A percentile compares a stretch with the other conserved stretches of the same genome.
Conservation (phyloP, 306 rosid genomes). For the Notholithocarpus densiflorus region DNA sequence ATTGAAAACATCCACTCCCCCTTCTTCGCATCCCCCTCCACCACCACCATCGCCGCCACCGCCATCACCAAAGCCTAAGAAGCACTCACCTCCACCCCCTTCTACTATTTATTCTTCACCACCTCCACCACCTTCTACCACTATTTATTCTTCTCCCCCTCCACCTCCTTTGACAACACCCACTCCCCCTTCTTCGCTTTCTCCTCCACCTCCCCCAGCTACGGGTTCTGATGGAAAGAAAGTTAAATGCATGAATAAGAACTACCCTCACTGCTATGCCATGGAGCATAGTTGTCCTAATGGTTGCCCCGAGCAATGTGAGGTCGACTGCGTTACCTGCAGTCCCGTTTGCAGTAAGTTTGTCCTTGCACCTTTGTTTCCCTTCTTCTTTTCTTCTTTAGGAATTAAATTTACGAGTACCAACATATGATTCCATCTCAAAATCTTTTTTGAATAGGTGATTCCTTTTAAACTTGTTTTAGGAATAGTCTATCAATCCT, state of each 20-base stretch:
- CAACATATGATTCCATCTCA: not conserved
- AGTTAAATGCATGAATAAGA: constrained; percentile 27
- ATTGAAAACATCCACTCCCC: not conserved
- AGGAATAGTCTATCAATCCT: no score
- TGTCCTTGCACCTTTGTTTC: not conserved
- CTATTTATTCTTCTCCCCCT: constrained; percentile 6
- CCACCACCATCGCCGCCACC: constrained; percentile 21
- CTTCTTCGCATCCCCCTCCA: not conserved
- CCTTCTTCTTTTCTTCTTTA: not conserved
- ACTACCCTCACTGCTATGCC: constrained; percentile 26
- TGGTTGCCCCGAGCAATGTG: constrained; percentile 30
- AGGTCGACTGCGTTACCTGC: constrained; percentile 32
- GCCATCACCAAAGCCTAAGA: not conserved
- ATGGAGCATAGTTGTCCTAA: constrained; percentile 24
- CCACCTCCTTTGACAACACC: not conserved
- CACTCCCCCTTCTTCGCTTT: not conserved
- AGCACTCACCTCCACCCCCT: not conserved
- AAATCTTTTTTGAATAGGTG: not conserved
- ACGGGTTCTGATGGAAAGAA: not conserved
- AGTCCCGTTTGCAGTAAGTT: constrained; percentile 37
- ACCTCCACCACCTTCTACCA: constrained; percentile 21
- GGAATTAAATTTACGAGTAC: not conserved
- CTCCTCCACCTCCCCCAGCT: constrained; percentile 22
- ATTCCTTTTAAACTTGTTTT: no score
- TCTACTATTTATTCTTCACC: not conserved